Conservation (phyloP, 805 yeast species). For the Jamesozyma jinghongensis region DNA sequence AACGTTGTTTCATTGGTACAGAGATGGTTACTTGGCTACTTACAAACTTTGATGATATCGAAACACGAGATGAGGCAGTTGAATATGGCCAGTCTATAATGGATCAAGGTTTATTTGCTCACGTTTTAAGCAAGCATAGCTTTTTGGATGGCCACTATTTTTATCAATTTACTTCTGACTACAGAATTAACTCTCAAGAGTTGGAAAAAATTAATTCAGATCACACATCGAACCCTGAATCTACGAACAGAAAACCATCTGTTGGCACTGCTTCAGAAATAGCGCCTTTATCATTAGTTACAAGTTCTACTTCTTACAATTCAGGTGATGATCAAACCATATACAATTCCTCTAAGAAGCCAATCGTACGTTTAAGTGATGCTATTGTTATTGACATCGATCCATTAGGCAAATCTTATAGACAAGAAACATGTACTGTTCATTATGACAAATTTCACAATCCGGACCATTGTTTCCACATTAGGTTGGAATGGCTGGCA, state of each 20-base stretch:
- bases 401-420: conserved; percentile 56
- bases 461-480: conserved; percentile 89
- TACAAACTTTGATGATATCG: conserved; percentile 68
- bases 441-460: conserved; percentile 90
- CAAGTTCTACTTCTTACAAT: conserved; percentile 8
- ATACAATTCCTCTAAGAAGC: conserved; percentile 10
- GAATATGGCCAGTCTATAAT: conserved; percentile 69
- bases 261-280: conserved; percentile 8
- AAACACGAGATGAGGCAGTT: conserved; percentile 75
- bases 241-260: conserved; percentile 3
- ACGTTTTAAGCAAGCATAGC: conserved; percentile 74
- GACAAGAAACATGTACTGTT: conserved; percentile 69
- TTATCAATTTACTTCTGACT: conserved; percentile 59
- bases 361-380: conserved; percentile 51
- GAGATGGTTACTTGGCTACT: conserved; percentile 82
- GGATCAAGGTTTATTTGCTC: conserved; percentile 64
- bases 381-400: conserved; percentile 67
- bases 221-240: conserved; percentile 1
- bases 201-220: conserved; percentile 9
- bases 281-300: conserved; percentile 4
- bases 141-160: conserved; percentile 91
- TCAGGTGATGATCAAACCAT: conserved; percentile 10
- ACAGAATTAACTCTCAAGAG: conserved; percentile 19
- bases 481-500: conserved; percentile 86
- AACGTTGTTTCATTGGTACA: conserved; percentile 72